phyloP scores from a whole-genome alignment of 306 rosid genomes.

The Lablab purpureus region DNA sequence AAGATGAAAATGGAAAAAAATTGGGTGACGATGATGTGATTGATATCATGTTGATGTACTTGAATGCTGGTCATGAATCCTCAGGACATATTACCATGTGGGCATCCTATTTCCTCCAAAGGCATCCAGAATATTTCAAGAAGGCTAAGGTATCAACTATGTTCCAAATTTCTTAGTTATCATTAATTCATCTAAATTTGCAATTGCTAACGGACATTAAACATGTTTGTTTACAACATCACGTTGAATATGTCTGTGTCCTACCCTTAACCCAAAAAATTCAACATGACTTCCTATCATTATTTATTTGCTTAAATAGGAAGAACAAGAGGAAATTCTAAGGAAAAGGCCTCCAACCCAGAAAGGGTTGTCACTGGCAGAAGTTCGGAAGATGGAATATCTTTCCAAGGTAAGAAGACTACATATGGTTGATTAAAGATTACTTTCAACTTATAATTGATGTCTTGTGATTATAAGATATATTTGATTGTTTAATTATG shows the following conservation, averaged over 20 bases:
- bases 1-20: constrained; percentile 74
- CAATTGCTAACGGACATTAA: no score
- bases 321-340: constrained; percentile 71
- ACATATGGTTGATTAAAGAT: no score
- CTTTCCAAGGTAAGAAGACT: constrained; percentile 57
- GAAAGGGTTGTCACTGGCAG: constrained; percentile 63
- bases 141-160: constrained; percentile 68
- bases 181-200: not conserved
- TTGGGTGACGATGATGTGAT: constrained; percentile 76
- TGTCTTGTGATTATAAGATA: not conserved
- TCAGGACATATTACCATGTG: constrained; percentile 89
- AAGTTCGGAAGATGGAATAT: constrained; percentile 71
- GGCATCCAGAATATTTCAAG: constrained; percentile 58
- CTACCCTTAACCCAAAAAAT: no score
- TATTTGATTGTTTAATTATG: not conserved
- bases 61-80: constrained; percentile 96
- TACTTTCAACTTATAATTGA: no score
- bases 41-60: constrained; percentile 79
- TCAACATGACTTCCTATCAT: no score
- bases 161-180: not conserved
- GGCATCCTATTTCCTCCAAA: constrained; percentile 60
- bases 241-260: no score
- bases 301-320: not conserved
- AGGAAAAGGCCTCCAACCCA: constrained; percentile 67
- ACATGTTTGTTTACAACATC: no score